Percentiles rank a stretch among this genome's conserved stretches.
phyloP scores from a whole-genome alignment of 805 yeast species.

The Starmerella cellae region DNA sequence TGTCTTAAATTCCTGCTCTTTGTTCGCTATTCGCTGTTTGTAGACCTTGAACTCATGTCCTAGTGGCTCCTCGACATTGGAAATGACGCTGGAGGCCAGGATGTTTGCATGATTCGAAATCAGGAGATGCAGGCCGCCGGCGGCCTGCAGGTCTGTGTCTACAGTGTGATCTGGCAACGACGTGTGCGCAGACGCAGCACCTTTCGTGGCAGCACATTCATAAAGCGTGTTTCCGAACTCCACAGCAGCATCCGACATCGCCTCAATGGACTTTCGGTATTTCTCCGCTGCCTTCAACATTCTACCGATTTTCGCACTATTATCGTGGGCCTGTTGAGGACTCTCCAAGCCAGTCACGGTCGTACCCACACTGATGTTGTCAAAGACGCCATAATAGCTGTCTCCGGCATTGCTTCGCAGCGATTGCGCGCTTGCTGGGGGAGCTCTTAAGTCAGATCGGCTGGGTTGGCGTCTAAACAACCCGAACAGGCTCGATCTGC shows the following conservation, averaged over 20 bases:
- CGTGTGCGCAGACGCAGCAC: slow-evolving; percentile 24
- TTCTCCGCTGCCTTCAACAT: slow-evolving; percentile 36
- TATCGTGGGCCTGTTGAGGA: slow-evolving; percentile 14
- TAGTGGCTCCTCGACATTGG: slow-evolving; percentile 46
- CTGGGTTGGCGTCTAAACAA: slow-evolving; percentile 17
- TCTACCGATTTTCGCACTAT: slow-evolving; percentile 26
- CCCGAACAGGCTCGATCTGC: slow-evolving; percentile 15
- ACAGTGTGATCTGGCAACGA: slow-evolving; percentile 24
- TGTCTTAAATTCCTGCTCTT: slow-evolving; percentile 42
- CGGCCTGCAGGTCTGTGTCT: slow-evolving; percentile 49
- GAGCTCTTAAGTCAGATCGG: slow-evolving; percentile 13
- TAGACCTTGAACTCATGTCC: slow-evolving; percentile 34
- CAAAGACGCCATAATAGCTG: slow-evolving; percentile 16
- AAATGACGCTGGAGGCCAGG: slow-evolving; percentile 42
- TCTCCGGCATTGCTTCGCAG: slow-evolving; percentile 9
- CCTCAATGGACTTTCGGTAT: slow-evolving; percentile 36
- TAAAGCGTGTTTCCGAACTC: slow-evolving; percentile 63
- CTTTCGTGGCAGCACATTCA: slow-evolving; percentile 46
- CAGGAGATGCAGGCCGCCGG: slow-evolving; percentile 65
- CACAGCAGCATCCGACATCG: slow-evolving; percentile 47
- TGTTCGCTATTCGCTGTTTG: slow-evolving; percentile 31
- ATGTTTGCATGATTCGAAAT: slow-evolving; percentile 68
- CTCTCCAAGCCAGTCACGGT: slow-evolving; percentile 8
- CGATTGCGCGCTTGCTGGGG: slow-evolving; percentile 1
- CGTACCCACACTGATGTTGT: slow-evolving; percentile 13